phyloP scores from a whole-genome alignment of 1,139 yeast genomes.

The Meyerozyma smithsonii region DNA sequence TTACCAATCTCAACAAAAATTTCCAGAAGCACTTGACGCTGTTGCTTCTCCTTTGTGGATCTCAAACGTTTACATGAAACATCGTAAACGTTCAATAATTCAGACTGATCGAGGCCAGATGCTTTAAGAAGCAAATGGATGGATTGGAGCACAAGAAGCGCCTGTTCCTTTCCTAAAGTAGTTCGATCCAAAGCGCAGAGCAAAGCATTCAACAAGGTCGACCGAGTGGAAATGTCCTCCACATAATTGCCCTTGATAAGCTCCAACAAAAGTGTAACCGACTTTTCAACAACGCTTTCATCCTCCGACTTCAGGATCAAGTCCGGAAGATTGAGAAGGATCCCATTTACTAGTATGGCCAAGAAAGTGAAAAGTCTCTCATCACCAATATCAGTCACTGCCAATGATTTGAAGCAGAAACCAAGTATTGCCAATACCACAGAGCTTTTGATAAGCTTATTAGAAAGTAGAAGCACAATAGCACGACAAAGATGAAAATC shows the following conservation, averaged over 20 bases:
- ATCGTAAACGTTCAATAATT: slow-evolving; percentile 49
- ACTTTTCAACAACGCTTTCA: slow-evolving; percentile 48
- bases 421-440: slow-evolving; percentile 57
- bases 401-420: slow-evolving; percentile 45
- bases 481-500: slow-evolving; percentile 53
- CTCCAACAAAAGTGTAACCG: slow-evolving; percentile 49
- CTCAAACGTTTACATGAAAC: slow-evolving; percentile 58
- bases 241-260: slow-evolving; percentile 60
- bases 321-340: slow-evolving; percentile 47
- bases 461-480: slow-evolving; percentile 50
- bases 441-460: slow-evolving; percentile 58
- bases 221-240: slow-evolving; percentile 52
- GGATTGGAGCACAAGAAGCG: slow-evolving; percentile 44
- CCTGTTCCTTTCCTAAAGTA: slow-evolving; percentile 48
- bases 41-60: slow-evolving; percentile 50
- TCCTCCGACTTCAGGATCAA: slow-evolving; percentile 41
- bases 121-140: slow-evolving; percentile 50
- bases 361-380: slow-evolving; percentile 45
- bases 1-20: slow-evolving; percentile 59
- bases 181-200: slow-evolving; percentile 63
- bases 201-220: slow-evolving; percentile 53
- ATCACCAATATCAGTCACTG: slow-evolving; percentile 32
- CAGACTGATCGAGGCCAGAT: slow-evolving; percentile 50
- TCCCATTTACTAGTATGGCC: slow-evolving; percentile 52
- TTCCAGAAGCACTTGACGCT: slow-evolving; percentile 56